Evolutionary conservation across 2,329 filamentous ascomycete genomes (phyloP), one percentile per base, ranked within the genome.

Genomic region (Huntiella abstrusa): DNA sequence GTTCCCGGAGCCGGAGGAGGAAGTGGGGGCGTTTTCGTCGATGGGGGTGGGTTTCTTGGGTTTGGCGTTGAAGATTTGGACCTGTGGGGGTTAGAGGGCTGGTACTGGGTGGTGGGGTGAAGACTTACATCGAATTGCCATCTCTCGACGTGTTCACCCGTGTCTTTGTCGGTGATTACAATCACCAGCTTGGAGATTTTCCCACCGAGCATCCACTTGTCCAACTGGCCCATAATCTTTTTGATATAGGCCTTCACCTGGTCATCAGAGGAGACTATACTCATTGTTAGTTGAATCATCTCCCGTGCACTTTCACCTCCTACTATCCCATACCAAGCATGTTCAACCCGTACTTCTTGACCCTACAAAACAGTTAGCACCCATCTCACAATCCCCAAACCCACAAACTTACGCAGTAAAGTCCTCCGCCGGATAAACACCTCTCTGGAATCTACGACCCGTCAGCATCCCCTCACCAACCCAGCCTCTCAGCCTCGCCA

Each of bases 211-310:
- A 96, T 96, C 91, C 91, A 98, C 60, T 84, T 85, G 66, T 92
- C 88, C 49, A 98, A 75, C 64, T 98, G 91, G 22, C 79, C 80
- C 87, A 95, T 98, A 66, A 98, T 96, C 65, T 92, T 94, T 64
- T 94, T 95, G 69, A 98, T 93, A 65, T 98, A 98, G 32, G 87
- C 85, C 64, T 94, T 93, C 59, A 98, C 91, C 65, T 98, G 88
- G 67, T 96, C 91, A 61, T 98, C 91, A 52, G 86, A 77, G 32
- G 88, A 92, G 44, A 96, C 87, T 78, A 59, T 12, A 38, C 12
- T 49, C 13, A 8, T 28, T 15, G 36, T 49, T 47, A 46, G 48
- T 22, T 33, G 35, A 19, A 28, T 28, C 22, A 8, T 28, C 22
- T 8, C 5, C 22, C 22, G 22, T 28, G 22, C 6, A 22, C 12